Conservation (phyloP, 2,329 filamentous ascomycete genomes). For the Fusarium sp. region DNA sequence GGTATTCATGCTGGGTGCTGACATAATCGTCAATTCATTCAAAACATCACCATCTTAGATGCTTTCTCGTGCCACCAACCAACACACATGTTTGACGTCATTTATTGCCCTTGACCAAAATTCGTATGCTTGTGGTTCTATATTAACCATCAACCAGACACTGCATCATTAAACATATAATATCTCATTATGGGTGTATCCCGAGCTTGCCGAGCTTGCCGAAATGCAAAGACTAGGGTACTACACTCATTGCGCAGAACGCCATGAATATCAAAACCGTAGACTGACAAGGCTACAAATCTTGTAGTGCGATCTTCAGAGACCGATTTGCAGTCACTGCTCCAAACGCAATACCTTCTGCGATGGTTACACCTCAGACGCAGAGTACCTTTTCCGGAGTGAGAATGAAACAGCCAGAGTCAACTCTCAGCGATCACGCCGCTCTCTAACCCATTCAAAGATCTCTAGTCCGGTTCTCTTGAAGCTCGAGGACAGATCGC, state of each 20-base stretch:
- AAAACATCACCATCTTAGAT: no score
- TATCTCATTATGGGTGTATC: neutral
- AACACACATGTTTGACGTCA: no score
- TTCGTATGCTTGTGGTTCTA: no score
- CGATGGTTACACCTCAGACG: neutral
- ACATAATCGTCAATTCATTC: no score
- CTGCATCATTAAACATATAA: neutral
- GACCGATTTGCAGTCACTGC: neutral
- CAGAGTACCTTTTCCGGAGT: neutral
- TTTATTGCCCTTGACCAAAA: no score
- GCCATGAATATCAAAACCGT: neutral
- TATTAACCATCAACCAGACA: no score
- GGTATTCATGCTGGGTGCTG: no score
- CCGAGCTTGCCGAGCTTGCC: neutral
- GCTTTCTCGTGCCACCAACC: no score
- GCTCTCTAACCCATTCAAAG: rapidly evolving
- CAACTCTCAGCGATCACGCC: neutral
- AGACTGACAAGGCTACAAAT: neutral
- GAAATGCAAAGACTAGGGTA: neutral
- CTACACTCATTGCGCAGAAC: no score
- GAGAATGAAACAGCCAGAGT: neutral
- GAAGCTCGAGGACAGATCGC: neutral
- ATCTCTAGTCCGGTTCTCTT: neutral
- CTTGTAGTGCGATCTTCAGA: neutral
- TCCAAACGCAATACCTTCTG: neutral